Evolutionary conservation across 345 rosid genomes (phyloP).

Genomic region (Trapa bicornis): DNA sequence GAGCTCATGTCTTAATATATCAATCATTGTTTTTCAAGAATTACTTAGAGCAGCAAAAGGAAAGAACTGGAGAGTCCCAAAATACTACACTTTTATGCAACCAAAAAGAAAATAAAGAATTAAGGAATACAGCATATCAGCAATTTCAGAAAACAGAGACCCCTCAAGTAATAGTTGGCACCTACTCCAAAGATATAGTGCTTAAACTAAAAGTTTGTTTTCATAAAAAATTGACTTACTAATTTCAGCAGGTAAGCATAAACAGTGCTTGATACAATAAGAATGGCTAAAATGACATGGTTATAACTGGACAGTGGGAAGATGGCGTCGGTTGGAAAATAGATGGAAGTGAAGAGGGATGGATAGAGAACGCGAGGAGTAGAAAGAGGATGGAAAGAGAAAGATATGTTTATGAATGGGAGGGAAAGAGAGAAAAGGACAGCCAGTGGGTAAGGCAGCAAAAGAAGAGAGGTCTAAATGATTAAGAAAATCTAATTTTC

Average conservation of each 20-base stretch:
- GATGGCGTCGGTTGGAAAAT: not conserved
- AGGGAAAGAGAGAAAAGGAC: not conserved
- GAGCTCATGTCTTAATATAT: too few species aligned
- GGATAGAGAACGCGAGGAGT: not conserved
- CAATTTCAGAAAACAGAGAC: too few species aligned
- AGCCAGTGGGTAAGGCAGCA: not conserved
- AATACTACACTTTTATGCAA: not conserved
- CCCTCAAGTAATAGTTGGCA: too few species aligned
- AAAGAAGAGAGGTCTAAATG: too few species aligned
- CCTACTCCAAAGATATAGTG: too few species aligned
- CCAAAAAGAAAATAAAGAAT: too few species aligned
- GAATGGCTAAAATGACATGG: not conserved
- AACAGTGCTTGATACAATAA: too few species aligned
- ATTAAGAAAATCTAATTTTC: too few species aligned
- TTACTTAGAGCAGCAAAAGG: not conserved
- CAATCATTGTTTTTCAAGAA: too few species aligned
- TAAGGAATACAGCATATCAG: too few species aligned
- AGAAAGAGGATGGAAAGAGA: not conserved
- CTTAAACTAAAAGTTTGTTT: too few species aligned
- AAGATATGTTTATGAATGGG: not conserved
- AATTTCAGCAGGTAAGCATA: not conserved
- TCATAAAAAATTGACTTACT: too few species aligned
- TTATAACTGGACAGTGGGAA: not conserved
- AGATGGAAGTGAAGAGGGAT: not conserved
- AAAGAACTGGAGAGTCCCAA: not conserved